Conservation (phyloP, 2,329 filamentous ascomycete species). For the Penicillium sp. region DNA sequence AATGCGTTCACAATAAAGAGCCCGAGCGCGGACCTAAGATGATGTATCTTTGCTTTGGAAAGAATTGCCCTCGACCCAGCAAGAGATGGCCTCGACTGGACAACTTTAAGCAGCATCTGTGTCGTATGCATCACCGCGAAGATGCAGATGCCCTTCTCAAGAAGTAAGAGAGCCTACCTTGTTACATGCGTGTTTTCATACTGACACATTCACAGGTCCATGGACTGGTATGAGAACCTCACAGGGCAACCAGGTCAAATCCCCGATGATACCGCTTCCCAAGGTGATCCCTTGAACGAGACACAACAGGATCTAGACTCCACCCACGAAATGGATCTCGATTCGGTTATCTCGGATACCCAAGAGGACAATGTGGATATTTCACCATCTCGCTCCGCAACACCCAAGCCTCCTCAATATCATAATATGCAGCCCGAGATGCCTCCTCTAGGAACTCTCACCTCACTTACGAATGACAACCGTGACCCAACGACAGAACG, state of each 20-base stretch:
- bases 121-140: constrained; percentile 66
- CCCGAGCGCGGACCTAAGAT: constrained; percentile 55
- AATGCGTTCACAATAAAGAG: constrained; percentile 68
- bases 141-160: constrained; percentile 54
- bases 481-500: constrained; percentile 3
- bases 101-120: constrained; percentile 83
- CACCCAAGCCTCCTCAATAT: constrained; percentile 15
- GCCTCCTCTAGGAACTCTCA: neutral
- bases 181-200: neutral
- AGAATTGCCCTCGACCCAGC: constrained; percentile 61
- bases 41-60: constrained; percentile 65
- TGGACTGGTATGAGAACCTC: constrained; percentile 45
- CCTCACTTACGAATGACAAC: constrained; percentile 7
- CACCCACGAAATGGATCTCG: constrained; percentile 19
- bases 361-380: constrained; percentile 10
- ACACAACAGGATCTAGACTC: constrained; percentile 27
- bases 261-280: constrained; percentile 26
- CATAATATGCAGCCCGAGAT: neutral
- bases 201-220: constrained; percentile 25
- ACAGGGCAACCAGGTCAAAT: constrained; percentile 29
- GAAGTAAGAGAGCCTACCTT: constrained; percentile 47
- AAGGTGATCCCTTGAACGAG: constrained; percentile 24
- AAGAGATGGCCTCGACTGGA: constrained; percentile 83
- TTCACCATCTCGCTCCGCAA: constrained; percentile 9
- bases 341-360: constrained; percentile 2